phyloP scores from a whole-genome alignment of 805 yeast species.

The Diddensiella santjacobensis region DNA sequence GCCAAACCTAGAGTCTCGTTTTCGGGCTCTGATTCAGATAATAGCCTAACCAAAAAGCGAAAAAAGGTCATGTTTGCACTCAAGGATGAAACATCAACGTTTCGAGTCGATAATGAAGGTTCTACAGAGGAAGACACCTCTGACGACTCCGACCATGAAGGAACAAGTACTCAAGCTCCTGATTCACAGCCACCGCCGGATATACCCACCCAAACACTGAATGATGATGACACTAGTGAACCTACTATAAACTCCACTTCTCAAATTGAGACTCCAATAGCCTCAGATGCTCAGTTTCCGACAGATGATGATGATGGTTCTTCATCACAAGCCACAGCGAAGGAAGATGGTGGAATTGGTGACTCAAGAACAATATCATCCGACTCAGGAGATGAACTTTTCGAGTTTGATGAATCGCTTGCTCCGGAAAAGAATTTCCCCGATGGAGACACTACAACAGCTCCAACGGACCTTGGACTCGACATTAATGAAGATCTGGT shows the following conservation, averaged over 20 bases:
- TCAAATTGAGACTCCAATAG: too few species aligned
- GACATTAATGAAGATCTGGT: conserved; percentile 3
- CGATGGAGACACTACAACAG: not conserved
- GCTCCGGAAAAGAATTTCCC: conserved; percentile 5
- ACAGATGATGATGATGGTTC: too few species aligned
- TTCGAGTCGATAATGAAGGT: conserved; percentile 9
- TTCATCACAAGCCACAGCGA: not conserved
- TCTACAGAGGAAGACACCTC: conserved; percentile 5
- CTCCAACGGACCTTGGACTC: not conserved
- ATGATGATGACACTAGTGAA: too few species aligned
- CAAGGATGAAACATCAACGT: conserved; percentile 13
- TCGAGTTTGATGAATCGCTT: conserved; percentile 25
- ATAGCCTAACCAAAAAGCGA: conserved; percentile 1
- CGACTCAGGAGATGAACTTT: conserved; percentile 14
- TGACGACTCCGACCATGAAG: conserved; percentile 14
- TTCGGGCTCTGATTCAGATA: conserved; percentile 11
- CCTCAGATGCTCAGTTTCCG: too few species aligned
- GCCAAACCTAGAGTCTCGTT: conserved; percentile 8
- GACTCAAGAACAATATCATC: not conserved
- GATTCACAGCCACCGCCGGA: too few species aligned
- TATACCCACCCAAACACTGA: too few species aligned
- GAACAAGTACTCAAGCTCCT: not conserved
- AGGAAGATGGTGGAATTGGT: not conserved
- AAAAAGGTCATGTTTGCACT: conserved; percentile 25
- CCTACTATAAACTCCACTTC: too few species aligned